Evolutionary conservation across 2,329 filamentous ascomycete species (phyloP), one percentile per base, ranked within the genome.

Genomic region (Colletotrichum caudatum): DNA sequence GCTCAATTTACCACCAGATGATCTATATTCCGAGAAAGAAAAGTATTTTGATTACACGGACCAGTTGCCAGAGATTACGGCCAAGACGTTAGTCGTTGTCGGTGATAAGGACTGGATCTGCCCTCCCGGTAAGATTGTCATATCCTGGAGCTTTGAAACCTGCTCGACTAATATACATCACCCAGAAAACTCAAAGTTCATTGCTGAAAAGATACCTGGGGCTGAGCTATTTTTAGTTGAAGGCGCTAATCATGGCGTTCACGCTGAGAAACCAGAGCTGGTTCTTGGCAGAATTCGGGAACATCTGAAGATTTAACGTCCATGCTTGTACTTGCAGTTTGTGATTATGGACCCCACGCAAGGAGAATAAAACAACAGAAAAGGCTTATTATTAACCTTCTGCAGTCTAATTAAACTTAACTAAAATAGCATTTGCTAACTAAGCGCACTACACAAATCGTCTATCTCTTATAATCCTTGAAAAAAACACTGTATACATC

Each of bases 51-150:
- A 82, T 64, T 83, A 83, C 67, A 75, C 77, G 2, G 71, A 76
- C 11, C 66, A 75, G 16, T 73, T 83, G 11, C 48, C 73, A 9
- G 60, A 67, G 9, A 78, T 82, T 33, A 78, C 74, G 6, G 79
- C 80, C 16, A 79, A 78, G 53, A 81, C 81, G 0, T 71, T 83
- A 44, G 78, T 83, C 2, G 66, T 83, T 12, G 80, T 82, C 4
- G 81, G 81, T 3, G 78, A 78, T 3, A 75, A 79, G 65, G 81
- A 83, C 64, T 83, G 82, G 81, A 83, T 83, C 18, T 83, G 81
- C 50, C 80, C 81, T 3, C 77, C 77, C 39, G 77, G 78, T 80
- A 73, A 46, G 76, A 44, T 57, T 44, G 20, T 48, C 46, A n/a
- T 20, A 44, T 12, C 53, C 12, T 20, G 8, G 4, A 14, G 1